A percentile compares a stretch with the other conserved stretches of the same genome.
Evolutionary conservation across 2,329 filamentous ascomycete genomes (phyloP).

Genomic region (Fusarium sp.): DNA sequence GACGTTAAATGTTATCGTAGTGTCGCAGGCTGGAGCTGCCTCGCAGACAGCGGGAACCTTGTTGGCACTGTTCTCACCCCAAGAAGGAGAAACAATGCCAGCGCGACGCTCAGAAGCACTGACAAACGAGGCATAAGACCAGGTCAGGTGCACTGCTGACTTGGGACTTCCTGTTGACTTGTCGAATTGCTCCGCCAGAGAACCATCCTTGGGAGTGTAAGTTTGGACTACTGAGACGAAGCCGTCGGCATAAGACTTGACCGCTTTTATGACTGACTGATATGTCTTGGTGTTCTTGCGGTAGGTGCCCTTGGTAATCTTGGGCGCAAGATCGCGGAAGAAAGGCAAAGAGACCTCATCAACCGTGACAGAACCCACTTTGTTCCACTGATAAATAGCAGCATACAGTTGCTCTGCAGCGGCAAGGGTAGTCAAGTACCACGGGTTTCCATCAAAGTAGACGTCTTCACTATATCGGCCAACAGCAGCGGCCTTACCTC

Average conservation of each 20-base stretch:
- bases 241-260: slow-evolving; percentile 25
- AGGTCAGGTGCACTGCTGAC: slow-evolving; percentile 78
- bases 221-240: slow-evolving; percentile 64
- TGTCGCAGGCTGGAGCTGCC: slow-evolving; percentile 47
- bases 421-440: slow-evolving; percentile 80
- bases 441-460: slow-evolving; percentile 83
- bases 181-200: slow-evolving; percentile 76
- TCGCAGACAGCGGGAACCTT: slow-evolving; percentile 36
- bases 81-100: slow-evolving; percentile 67
- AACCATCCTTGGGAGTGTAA: slow-evolving; percentile 74
- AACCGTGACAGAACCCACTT: slow-evolving; percentile 68
- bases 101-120: slow-evolving; percentile 70
- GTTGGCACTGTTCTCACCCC: slow-evolving; percentile 56
- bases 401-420: slow-evolving; percentile 84
- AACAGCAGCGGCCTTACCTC: slow-evolving; percentile 70
- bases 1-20: slow-evolving; percentile 42
- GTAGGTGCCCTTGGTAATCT: slow-evolving; percentile 25
- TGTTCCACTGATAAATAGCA: slow-evolving; percentile 78
- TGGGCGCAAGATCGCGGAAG: slow-evolving; percentile 28
- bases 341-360: slow-evolving; percentile 20
- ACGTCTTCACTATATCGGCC: slow-evolving; percentile 78
- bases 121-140: slow-evolving; percentile 79
- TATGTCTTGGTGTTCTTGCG: slow-evolving; percentile 20
- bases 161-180: slow-evolving; percentile 65
- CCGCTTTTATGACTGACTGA: slow-evolving; percentile 23